A percentile compares a stretch with the other conserved stretches of the same genome.
These are phyloP conservation scores for Haematococcus lacustris DNA, from an alignment of 139 green algal genomes.

Conservation along the genomic window DNA sequence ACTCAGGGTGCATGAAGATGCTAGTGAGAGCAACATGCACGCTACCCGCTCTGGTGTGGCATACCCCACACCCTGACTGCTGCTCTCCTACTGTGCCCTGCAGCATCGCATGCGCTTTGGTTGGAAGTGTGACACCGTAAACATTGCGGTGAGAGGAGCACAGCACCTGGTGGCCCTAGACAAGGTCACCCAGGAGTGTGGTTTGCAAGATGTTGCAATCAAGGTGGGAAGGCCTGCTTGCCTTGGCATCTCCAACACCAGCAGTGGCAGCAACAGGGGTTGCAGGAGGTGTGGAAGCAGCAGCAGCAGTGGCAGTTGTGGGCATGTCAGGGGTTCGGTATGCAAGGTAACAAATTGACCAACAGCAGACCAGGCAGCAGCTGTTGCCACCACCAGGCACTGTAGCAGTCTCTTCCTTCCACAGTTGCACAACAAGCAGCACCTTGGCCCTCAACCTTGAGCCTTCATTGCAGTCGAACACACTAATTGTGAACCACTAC, in stretches of 20 bases:
- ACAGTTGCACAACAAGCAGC: no score
- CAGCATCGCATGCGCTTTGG: background rate
- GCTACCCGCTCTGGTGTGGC: background rate
- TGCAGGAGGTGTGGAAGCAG: no score
- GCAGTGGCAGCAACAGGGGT: no score
- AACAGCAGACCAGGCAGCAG: no score
- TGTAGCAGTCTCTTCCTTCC: no score
- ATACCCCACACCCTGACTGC: background rate
- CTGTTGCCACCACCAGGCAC: no score
- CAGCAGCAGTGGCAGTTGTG: no score
- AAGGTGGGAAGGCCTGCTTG: conserved; percentile 7
- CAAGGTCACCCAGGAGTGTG: conserved; percentile 35
- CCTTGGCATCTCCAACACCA: no score
- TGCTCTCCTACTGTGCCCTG: background rate
- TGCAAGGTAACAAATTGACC: background rate
- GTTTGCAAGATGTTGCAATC: conserved; percentile 25
- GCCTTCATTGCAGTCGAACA: no score
- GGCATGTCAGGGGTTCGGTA: background rate
- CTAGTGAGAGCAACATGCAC: background rate
- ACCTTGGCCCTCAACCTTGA: no score
- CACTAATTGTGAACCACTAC: no score
- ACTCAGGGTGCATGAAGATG: background rate
- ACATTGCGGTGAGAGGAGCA: conserved; percentile 5
- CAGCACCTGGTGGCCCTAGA: conserved; percentile 22
- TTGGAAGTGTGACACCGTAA: background rate